Evolutionary conservation across 257 asterid genomes (phyloP).

Genomic region (Craterostigma plantagineum): DNA sequence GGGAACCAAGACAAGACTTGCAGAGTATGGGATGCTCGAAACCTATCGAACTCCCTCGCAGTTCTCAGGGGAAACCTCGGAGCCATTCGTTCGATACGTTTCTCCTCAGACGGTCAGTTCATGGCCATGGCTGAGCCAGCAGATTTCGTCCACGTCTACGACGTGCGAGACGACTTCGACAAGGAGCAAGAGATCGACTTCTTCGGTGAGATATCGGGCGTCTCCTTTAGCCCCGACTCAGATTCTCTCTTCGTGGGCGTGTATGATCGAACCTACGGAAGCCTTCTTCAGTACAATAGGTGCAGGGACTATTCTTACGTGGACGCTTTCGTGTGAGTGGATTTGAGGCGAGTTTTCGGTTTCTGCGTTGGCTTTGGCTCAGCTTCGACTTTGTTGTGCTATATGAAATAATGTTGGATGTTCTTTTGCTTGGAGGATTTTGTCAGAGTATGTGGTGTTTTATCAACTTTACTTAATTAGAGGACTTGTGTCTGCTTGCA

Average conservation of each 20-base stretch:
- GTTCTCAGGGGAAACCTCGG: slow-evolving; percentile 53
- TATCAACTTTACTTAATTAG: too few species aligned
- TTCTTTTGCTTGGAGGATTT: too few species aligned
- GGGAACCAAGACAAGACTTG: slow-evolving; percentile 70
- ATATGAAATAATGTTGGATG: too few species aligned
- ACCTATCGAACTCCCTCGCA: slow-evolving; percentile 36
- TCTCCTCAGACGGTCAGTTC: slow-evolving; percentile 52
- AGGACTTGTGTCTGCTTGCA: too few species aligned
- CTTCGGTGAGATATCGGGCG: slow-evolving; percentile 54
- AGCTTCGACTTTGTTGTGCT: too few species aligned
- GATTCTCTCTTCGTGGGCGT: slow-evolving; percentile 55
- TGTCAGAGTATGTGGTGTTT: too few species aligned
- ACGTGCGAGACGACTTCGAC: slow-evolving; percentile 33
- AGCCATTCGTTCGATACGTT: slow-evolving; percentile 56
- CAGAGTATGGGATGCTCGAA: slow-evolving; percentile 50
- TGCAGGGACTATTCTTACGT: slow-evolving; percentile 31
- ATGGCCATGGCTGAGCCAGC: slow-evolving; percentile 50
- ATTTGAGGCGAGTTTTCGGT: too few species aligned
- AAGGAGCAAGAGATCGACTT: slow-evolving; percentile 60
- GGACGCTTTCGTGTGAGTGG: slow-evolving; percentile 23
- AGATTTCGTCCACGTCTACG: slow-evolving; percentile 47
- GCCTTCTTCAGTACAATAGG: slow-evolving; percentile 49
- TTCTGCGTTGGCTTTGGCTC: too few species aligned
- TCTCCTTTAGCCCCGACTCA: slow-evolving; percentile 51
- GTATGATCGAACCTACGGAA: slow-evolving; percentile 59